phyloP scores from a whole-genome alignment of 192 early-diverging fungal species.

The Irineochytrium annulatum region DNA sequence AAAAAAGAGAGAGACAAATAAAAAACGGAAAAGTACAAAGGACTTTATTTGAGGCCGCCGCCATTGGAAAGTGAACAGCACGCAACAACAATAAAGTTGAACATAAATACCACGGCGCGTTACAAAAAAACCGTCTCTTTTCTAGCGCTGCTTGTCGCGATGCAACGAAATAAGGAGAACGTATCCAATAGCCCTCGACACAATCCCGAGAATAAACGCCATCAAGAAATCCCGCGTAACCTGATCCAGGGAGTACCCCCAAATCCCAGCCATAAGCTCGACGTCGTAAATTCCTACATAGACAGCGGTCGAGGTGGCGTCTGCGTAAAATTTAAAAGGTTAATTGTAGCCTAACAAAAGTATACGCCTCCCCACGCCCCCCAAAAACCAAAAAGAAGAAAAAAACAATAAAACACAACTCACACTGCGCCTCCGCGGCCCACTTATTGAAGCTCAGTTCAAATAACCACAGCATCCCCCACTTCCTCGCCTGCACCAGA shows the following conservation, averaged over 20 bases:
- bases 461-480: constrained; percentile 33
- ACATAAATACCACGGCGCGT: too few relatives aligned
- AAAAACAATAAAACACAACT: constrained; percentile 12
- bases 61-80: too few relatives aligned
- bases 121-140: too few relatives aligned
- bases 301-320: constrained; percentile 13
- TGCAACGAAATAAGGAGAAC: constrained; percentile 34
- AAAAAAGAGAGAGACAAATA: too few relatives aligned
- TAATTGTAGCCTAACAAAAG: not conserved
- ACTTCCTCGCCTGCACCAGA: constrained; percentile 29
- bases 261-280: constrained; percentile 20
- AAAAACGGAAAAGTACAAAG: too few relatives aligned
- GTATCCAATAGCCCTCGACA: constrained; percentile 35
- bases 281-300: constrained; percentile 29
- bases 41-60: too few relatives aligned
- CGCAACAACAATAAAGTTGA: too few relatives aligned
- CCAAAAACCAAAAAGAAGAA: not conserved
- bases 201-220: constrained; percentile 37
- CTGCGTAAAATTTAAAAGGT: not conserved
- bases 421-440: constrained; percentile 39
- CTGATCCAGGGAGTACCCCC: constrained; percentile 38
- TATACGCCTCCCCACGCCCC: too few relatives aligned
- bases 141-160: constrained; percentile 42
- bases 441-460: constrained; percentile 42
- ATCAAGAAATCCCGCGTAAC: constrained; percentile 31